Evolutionary conservation across 2,329 filamentous ascomycete genomes (phyloP), one percentile per base, ranked within the genome.

Genomic region (Pyrenophora tritici-repentis): DNA sequence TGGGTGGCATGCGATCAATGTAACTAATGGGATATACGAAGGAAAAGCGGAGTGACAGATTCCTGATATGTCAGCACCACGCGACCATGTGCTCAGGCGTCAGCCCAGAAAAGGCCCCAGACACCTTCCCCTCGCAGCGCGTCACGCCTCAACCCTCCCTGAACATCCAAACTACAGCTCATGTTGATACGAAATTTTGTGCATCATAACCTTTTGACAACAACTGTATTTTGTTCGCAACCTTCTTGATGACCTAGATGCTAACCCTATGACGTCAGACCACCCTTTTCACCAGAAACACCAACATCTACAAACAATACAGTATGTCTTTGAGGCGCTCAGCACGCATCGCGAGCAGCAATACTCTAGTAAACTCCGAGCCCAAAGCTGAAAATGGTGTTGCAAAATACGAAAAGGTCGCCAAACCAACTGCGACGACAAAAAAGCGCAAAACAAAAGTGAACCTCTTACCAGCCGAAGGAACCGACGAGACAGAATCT

Each of bases 241-340:
- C 24, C 13, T 13, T 34, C 4, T 4, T 22, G 9, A 92, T 92
- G 57, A 62, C 79, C 70, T 20, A 31, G 0, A 37, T 35, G 17
- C 45, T 47, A 26, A 57, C 46, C 50, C 34, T 26, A 47, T 65
- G 63, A 66, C 62, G 63, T 65, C 58, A 66, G 63, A 46, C 40
- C 6, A 13, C 37, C 40, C 24, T 41, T 31, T 42, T 48, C 26
- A 50, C 20, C 20, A 54, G 35, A 42, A 45, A 18, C 14, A 3
- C 26, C 7, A 40, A n/a, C 32, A 12, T 36, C 9, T 22, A 34
- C 16, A 50, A 13, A 24, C 42, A 8, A 20, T 24, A 55, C 55
- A 68, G 17, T 41, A 83, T 84, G 81, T 77, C 80, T 33, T 68
- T 82, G 9, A 70, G 82, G 56, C 79, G 81, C 46, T 84, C 81